These are phyloP conservation scores for Dactylonectria macrodidyma DNA, from an alignment of 2,329 filamentous ascomycete genomes.

Conservation along the genomic window DNA sequence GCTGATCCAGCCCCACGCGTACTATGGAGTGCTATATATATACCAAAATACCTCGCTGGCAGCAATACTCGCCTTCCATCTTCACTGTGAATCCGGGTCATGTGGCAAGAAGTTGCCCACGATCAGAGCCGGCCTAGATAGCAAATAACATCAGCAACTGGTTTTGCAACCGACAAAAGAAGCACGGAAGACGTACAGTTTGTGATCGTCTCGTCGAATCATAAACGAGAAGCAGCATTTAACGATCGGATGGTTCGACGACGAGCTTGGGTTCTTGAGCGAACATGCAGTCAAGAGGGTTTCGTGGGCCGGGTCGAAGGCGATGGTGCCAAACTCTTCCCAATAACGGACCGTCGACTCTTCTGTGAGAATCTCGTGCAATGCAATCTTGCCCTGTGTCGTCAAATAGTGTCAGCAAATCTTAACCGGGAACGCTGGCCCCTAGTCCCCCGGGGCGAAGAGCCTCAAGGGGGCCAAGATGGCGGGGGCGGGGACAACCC, in stretches of 20 bases:
- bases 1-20: conserved; percentile 10
- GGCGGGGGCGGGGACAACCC: conserved; percentile 57
- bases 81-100: conserved; percentile 64
- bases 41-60: conserved; percentile 16
- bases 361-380: conserved; percentile 96
- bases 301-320: conserved; percentile 94
- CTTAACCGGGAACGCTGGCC: not conserved
- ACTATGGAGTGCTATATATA: conserved; percentile 20
- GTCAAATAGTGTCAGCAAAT: conserved; percentile 36
- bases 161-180: not conserved
- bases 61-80: conserved; percentile 20
- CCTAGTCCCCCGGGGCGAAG: conserved; percentile 6
- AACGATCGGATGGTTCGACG: conserved; percentile 79
- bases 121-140: conserved; percentile 86
- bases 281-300: conserved; percentile 95
- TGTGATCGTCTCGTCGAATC: conserved; percentile 93
- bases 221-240: conserved; percentile 99
- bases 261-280: conserved; percentile 84
- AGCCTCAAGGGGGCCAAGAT: conserved; percentile 23
- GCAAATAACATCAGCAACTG: conserved; percentile 49
- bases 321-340: conserved; percentile 99
- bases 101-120: conserved; percentile 97
- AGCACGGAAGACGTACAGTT: conserved; percentile 78
- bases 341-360: conserved; percentile 96
- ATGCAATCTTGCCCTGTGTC: conserved; percentile 88